Conservation (phyloP, 148 eudicot species). For the Salicornia ramosissima region DNA sequence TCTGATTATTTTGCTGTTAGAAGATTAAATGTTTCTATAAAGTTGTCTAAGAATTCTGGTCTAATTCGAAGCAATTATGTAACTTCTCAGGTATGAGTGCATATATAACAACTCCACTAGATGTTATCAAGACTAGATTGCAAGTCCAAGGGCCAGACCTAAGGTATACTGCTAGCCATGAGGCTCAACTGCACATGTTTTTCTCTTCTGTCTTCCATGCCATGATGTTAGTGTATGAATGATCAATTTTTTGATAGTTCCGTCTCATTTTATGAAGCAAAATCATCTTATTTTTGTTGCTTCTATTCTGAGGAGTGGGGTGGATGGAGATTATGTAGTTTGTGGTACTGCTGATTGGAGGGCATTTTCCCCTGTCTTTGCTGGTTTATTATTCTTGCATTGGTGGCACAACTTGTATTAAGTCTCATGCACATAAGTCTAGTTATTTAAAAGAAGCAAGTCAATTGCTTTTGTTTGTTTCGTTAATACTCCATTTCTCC, state of each 20-base stretch:
- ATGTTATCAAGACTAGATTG: conserved; percentile 72
- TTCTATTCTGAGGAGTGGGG: neutral
- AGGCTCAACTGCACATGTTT: neutral
- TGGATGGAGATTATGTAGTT: neutral
- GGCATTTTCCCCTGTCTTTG: neutral
- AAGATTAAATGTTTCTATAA: neutral
- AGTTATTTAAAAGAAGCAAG: too few species aligned
- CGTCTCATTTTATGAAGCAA: neutral
- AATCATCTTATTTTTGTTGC: neutral
- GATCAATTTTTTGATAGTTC: neutral
- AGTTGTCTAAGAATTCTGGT: neutral
- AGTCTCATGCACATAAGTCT: too few species aligned
- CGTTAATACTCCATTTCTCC: too few species aligned
- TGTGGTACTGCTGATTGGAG: neutral
- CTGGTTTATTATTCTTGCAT: neutral
- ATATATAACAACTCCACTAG: conserved; percentile 85
- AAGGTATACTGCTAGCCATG: conserved; percentile 34
- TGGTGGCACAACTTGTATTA: neutral
- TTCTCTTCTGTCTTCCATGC: neutral
- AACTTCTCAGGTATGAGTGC: conserved; percentile 65
- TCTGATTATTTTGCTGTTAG: conserved; percentile 3
- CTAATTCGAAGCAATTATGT: neutral
- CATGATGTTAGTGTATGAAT: neutral
- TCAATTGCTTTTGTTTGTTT: too few species aligned
- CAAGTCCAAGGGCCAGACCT: conserved; percentile 71